phyloP scores from a whole-genome alignment of 768 basidiomycete species.

The Naganishia vishniacii region DNA sequence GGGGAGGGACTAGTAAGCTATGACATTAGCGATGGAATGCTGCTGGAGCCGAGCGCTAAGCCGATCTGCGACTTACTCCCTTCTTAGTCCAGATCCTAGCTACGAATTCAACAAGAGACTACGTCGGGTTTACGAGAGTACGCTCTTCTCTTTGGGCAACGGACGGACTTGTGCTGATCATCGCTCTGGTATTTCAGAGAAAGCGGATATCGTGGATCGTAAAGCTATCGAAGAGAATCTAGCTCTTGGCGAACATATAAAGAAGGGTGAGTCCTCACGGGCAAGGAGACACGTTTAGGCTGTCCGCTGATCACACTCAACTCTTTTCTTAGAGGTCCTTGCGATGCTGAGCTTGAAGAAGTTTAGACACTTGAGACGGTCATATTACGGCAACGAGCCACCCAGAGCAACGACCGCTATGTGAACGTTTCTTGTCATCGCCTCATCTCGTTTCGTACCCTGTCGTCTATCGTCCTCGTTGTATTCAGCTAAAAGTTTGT shows the following conservation, averaged over 20 bases:
- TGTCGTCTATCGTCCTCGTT: background rate
- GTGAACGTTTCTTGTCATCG: background rate
- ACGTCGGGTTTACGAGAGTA: constrained; percentile 46
- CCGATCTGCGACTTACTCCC: background rate
- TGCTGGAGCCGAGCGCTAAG: too few species aligned
- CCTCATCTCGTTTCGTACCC: too few species aligned
- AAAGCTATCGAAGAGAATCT: constrained; percentile 40
- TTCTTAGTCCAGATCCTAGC: constrained; percentile 42
- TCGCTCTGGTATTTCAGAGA: constrained; percentile 32
- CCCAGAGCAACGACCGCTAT: constrained; percentile 11
- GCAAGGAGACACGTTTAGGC: too few species aligned
- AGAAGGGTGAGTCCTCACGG: constrained; percentile 40
- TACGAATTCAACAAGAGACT: constrained; percentile 47
- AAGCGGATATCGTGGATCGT: constrained; percentile 42
- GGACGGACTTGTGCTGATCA: background rate
- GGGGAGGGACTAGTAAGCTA: constrained; percentile 42
- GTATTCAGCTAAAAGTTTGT: background rate
- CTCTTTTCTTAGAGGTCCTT: constrained; percentile 40
- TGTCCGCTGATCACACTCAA: background rate
- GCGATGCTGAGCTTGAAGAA: constrained; percentile 48
- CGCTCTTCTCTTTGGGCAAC: constrained; percentile 14
- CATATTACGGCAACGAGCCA: constrained; percentile 30
- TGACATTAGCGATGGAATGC: too few species aligned
- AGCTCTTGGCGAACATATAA: constrained; percentile 47
- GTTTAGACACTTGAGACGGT: constrained; percentile 42